Evolutionary conservation across 345 rosid genomes (phyloP).

Genomic region (Rhodamnia argentea): DNA sequence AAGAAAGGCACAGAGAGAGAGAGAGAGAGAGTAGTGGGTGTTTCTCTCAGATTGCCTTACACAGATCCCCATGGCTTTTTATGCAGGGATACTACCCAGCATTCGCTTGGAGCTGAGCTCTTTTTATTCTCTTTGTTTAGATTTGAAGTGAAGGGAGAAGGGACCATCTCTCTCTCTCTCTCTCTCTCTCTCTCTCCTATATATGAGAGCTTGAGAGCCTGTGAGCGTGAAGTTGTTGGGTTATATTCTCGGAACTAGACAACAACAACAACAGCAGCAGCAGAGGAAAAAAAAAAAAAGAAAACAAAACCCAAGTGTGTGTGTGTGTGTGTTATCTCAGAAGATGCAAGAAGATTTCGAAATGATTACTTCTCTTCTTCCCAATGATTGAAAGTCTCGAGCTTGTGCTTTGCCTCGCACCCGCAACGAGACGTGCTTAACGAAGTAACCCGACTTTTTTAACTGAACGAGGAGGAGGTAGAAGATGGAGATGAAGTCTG

Average conservation of each 20-base stretch:
- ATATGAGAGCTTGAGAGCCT: constrained; percentile 24
- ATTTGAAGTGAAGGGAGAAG: neutral
- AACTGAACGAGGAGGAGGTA: neutral
- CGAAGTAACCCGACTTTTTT: neutral
- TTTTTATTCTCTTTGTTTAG: neutral
- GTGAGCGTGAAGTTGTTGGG: neutral
- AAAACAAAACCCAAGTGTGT: neutral
- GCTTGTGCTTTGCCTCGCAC: neutral
- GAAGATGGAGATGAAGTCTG: constrained; percentile 25
- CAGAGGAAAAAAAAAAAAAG: neutral
- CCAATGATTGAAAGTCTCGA: neutral
- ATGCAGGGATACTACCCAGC: constrained; percentile 48
- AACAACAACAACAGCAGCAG: neutral
- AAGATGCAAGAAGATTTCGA: neutral
- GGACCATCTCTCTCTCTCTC: constrained; percentile 8
- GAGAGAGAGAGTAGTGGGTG: constrained; percentile 6
- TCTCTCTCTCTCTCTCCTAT: neutral
- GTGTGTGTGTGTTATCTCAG: neutral
- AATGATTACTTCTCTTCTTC: neutral
- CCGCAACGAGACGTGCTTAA: neutral
- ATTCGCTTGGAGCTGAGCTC: constrained; percentile 12
- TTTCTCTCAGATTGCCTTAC: neutral
- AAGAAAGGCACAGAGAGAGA: neutral
- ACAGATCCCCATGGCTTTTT: constrained; percentile 6
- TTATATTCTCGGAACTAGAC: neutral